Evolutionary conservation across 1,139 yeast genomes (phyloP), one percentile per base, ranked within the genome.

Genomic region (Pichia sp.): DNA sequence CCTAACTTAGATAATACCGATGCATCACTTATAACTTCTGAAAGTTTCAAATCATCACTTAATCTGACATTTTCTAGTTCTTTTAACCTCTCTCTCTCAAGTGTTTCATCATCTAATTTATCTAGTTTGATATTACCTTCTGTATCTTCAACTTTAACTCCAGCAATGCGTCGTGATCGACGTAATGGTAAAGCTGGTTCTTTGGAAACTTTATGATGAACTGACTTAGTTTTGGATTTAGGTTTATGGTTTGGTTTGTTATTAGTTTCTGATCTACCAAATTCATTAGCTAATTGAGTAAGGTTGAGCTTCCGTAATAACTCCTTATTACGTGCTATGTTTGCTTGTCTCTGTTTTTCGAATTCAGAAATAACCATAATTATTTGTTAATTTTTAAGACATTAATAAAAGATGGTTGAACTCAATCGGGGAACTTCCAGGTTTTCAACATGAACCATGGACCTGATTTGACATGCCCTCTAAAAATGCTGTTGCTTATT

Each of bases 131-230:
- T 28, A 35, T 39, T 45, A 3, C 36, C 39, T n/a, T 54, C 76
- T 1, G 71, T 64, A 46, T 70, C 64, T 45, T 70, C 75, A 37
- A 69, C 62, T 48, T 69, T 68, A 3, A 80, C 76, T 1, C 90
- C 90, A 2, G 84, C 84, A 33, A 82, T 55, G 53, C 92, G 68
- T 49, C 82, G 69, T 0, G 89, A 82, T 52, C 86, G 68, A 62
- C 87, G 69, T 3, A 78, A 67, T 0, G 89, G 86, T 37, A 67
- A 64, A 11, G 47, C 52, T 2, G 57, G 55, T 47, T 55, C 60
- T 49, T 50, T 59, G 53, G 55, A 59, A 24, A 52, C 57, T 36
- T 52, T 58, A 44, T 64, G 66, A 8, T 32, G 27, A 10, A 46
- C 25, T 8, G 11, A 35, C 12, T 43, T 32, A n/a, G 33, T 25